Base-by-base conservation (phyloP, 202 grass and related monocot species). In the Setaria italica region DNA sequence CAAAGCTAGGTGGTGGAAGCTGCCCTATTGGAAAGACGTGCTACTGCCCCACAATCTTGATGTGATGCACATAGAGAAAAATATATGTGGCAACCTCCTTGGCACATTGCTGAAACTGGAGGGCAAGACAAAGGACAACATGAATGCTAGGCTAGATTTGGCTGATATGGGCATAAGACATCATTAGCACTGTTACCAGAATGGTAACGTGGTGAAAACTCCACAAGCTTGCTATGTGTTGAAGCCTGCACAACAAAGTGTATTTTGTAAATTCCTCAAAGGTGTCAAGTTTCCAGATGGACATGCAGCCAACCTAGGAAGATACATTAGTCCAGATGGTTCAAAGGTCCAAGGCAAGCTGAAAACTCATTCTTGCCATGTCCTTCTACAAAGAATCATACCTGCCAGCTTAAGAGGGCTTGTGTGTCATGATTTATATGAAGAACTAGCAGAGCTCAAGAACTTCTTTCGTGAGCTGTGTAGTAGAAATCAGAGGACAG, bases 181-280 rank as follows among this genome's bases (percentile, higher is more conserved):
- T 1, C 5, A 66, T 1, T 4, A 39, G 14, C 33, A 37, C 15
- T 66, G 7, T 5, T 3, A 9, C 5, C 15, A 19, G 3, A 2
- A 67, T 39, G 64, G 64, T 8, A 17, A 19, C 14, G 19, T 4
- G 7, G 6, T 37, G 0, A 39, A 0, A 1, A 8, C 0, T 3
- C 64, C 64, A 19, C 6, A 3, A 1, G 16, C 34, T 67, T 4
- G 0, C 0, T 67, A 67, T 67, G 15, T 39, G 0, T 19, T 67
- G 64, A 1, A 1, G 0, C 16, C 16, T 1, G 34, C 12, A 5
- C 6, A 66, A 7, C 33, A 6, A 39, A 3, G 1, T 1, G 0
- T 7, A 8, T 67, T 41, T 41, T 67, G 6, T 8, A 39, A 19
- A 7, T 39, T 19, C 11, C 34, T 67, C 0, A 37, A 67, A 19